Evolutionary conservation across 148 eudicot species (phyloP).

Genomic region (Nepenthes mirabilis): DNA sequence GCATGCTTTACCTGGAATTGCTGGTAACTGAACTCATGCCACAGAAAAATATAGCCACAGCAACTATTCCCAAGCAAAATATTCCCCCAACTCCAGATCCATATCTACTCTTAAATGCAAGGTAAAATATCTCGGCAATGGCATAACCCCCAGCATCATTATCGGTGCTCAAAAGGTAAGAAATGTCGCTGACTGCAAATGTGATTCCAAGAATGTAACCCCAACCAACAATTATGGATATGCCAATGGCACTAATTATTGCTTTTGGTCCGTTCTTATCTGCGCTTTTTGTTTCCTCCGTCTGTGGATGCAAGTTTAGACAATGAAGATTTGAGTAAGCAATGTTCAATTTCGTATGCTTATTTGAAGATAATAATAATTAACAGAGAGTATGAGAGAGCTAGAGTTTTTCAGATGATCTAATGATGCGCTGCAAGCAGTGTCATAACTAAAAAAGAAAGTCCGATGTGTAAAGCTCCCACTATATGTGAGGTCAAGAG

Average conservation of each 20-base stretch:
- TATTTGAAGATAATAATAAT: too few relatives aligned
- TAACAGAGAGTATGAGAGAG: too few relatives aligned
- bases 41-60: slow-evolving; percentile 86
- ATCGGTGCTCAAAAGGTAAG: slow-evolving; percentile 46
- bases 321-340: neutral
- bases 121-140: slow-evolving; percentile 80
- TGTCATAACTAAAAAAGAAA: too few relatives aligned
- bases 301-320: slow-evolving; percentile 25
- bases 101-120: slow-evolving; percentile 66
- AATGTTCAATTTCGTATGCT: too few relatives aligned
- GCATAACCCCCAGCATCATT: slow-evolving; percentile 96
- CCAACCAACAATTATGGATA: slow-evolving; percentile 88
- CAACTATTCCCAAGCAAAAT: slow-evolving; percentile 69
- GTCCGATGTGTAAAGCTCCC: too few relatives aligned
- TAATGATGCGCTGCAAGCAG: too few relatives aligned
- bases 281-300: slow-evolving; percentile 95
- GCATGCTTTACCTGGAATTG: slow-evolving; percentile 69
- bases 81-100: slow-evolving; percentile 86
- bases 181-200: slow-evolving; percentile 78
- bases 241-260: slow-evolving; percentile 83
- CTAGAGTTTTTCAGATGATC: too few relatives aligned
- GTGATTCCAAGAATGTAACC: slow-evolving; percentile 89
- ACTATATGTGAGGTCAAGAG: too few relatives aligned
- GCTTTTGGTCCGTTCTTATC: slow-evolving; percentile 93
- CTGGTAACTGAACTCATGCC: slow-evolving; percentile 94